These are phyloP conservation scores for Oehlia diaphana DNA, from an alignment of 192 early-diverging fungal genomes.

Conservation along the genomic window DNA sequence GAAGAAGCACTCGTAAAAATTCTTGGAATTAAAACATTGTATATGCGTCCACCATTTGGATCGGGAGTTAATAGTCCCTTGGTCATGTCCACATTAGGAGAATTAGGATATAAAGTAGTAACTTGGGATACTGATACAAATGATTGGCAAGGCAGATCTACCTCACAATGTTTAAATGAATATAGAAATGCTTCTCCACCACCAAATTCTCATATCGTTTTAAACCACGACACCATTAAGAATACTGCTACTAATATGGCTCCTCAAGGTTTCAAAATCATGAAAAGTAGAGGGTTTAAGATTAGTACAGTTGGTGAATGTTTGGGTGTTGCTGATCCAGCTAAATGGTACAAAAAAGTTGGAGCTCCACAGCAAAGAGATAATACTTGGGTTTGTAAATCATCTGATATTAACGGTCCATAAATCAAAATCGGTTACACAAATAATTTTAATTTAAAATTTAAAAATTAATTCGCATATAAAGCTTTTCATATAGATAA, in stretches of 20 bases:
- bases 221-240: background rate
- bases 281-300: background rate
- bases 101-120: background rate
- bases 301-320: background rate
- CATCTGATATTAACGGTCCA: too few relatives aligned
- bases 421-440: too few relatives aligned
- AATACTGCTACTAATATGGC: background rate
- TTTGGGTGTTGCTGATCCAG: background rate
- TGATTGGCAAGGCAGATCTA: background rate
- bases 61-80: background rate
- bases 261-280: background rate
- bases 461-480: too few relatives aligned
- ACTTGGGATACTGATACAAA: background rate
- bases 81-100: background rate
- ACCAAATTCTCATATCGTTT: background rate
- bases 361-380: too few relatives aligned
- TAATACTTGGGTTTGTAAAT: too few relatives aligned
- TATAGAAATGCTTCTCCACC: background rate
- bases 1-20: conserved; percentile 40
- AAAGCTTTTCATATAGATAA: too few relatives aligned
- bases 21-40: background rate
- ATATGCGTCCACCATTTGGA: background rate
- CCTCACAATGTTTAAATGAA: background rate
- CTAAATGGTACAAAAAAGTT: background rate
- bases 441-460: too few relatives aligned